These are phyloP conservation scores for Asterionellopsis glacialis DNA, from an alignment of 108 stramenopile genomes.

Conservation along the genomic window DNA sequence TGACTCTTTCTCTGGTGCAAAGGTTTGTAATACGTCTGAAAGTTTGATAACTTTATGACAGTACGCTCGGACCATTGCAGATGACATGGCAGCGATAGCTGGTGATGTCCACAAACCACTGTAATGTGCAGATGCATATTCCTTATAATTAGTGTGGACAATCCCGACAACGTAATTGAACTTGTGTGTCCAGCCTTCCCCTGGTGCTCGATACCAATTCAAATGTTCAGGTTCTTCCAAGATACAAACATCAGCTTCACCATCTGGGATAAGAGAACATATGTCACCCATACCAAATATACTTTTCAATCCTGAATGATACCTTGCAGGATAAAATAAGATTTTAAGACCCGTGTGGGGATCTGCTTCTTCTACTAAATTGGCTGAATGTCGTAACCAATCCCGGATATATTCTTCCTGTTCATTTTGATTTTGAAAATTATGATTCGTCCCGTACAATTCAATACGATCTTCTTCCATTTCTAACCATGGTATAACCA, in stretches of 20 bases:
- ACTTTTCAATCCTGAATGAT: constrained; percentile 58
- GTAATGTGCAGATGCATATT: constrained; percentile 44
- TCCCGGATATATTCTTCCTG: constrained; percentile 71
- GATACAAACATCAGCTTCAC: constrained; percentile 56
- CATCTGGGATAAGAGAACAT: constrained; percentile 29
- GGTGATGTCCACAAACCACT: constrained; percentile 59
- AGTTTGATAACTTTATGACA: constrained; percentile 90
- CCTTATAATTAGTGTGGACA: constrained; percentile 77
- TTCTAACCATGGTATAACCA: constrained; percentile 88
- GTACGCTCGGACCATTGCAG: constrained; percentile 84
- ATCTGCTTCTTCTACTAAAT: constrained; percentile 61
- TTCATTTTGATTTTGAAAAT: constrained; percentile 48
- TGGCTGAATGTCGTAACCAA: constrained; percentile 63
- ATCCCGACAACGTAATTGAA: constrained; percentile 85
- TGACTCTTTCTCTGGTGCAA: constrained; percentile 77
- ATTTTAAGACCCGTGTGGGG: constrained; percentile 40
- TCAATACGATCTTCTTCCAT: constrained; percentile 60
- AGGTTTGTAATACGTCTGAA: constrained; percentile 63
- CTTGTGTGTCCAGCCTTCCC: constrained; percentile 79
- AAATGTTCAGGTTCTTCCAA: constrained; percentile 89
- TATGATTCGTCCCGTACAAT: constrained; percentile 38
- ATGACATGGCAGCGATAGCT: constrained; percentile 63
- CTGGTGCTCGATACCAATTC: constrained; percentile 87
- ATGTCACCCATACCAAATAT: constrained; percentile 89
- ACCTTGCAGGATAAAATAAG: constrained; percentile 67